Percentiles rank a stretch among this genome's conserved stretches.
Evolutionary conservation across 257 asterid genomes (phyloP).

Genomic region (Ilex aquifolium): DNA sequence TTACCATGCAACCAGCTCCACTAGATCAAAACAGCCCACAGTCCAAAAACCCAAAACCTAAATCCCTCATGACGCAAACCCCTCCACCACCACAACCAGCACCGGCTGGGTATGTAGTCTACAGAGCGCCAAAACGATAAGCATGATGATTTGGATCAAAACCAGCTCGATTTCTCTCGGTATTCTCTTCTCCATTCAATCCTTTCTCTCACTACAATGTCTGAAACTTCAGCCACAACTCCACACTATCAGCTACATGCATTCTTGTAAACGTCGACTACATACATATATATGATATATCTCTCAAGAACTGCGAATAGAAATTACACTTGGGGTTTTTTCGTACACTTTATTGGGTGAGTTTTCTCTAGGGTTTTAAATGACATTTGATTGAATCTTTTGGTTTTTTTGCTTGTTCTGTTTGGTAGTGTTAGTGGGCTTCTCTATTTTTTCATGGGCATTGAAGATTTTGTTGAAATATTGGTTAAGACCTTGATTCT

Average conservation of each 20-base stretch:
- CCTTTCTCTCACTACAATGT: background rate
- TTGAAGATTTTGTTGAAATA: conserved; percentile 7
- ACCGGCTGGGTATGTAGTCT: conserved; percentile 11
- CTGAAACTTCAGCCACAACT: background rate
- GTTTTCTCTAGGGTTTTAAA: conserved; percentile 3
- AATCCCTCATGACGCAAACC: conserved; percentile 17
- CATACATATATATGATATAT: no score
- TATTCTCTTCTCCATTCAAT: background rate
- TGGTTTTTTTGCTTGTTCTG: no score
- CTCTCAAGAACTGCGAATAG: background rate
- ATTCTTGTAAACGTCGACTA: background rate
- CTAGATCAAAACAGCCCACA: conserved; percentile 17
- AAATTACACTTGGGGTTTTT: conserved; percentile 7
- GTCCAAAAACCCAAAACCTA: conserved; percentile 17
- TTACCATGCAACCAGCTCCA: conserved; percentile 17
- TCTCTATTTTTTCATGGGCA: conserved; percentile 15
- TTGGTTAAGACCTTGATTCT: conserved; percentile 21
- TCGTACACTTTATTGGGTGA: background rate
- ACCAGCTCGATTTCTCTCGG: background rate
- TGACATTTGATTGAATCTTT: conserved; percentile 10
- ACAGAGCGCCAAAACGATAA: background rate
- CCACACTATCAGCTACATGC: background rate
- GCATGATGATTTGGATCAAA: background rate
- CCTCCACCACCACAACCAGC: conserved; percentile 27
- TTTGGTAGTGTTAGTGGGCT: background rate